Conservation (phyloP, 2,329 filamentous ascomycete genomes). For the Hymenoscyphus infarciens region DNA sequence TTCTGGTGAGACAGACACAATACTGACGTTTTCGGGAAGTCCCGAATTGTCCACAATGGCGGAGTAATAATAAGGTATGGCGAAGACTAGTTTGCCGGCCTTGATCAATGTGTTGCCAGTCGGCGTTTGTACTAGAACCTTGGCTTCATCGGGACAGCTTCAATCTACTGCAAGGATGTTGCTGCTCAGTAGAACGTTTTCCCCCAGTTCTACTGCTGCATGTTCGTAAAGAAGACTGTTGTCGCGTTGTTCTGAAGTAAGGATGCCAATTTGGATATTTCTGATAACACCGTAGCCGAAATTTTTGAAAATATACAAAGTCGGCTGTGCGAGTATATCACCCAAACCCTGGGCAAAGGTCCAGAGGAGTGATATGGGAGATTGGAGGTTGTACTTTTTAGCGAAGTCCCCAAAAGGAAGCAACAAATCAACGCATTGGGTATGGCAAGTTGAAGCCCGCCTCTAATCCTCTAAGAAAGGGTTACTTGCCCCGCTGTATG, state of each 20-base stretch:
- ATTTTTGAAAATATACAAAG: constrained; percentile 45
- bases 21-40: constrained; percentile 27
- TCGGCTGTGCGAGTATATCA: constrained; percentile 42
- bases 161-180: constrained; percentile 20
- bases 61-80: constrained; percentile 42
- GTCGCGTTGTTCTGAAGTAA: constrained; percentile 15
- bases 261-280: constrained; percentile 12
- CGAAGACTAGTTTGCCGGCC: constrained; percentile 41
- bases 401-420: constrained; percentile 27
- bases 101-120: constrained; percentile 35
- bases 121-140: constrained; percentile 35
- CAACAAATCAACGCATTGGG: constrained; percentile 24
- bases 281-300: constrained; percentile 31
- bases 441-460: constrained; percentile 41
- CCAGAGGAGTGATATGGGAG: constrained; percentile 41
- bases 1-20: constrained; percentile 31
- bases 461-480: constrained; percentile 33
- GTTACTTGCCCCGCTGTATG: constrained; percentile 35
- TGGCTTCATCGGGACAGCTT: constrained; percentile 16
- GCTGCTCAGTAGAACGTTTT: constrained; percentile 20
- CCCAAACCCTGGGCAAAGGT: constrained; percentile 43
- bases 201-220: constrained; percentile 11
- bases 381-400: constrained; percentile 37
- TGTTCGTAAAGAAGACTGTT: constrained; percentile 23
- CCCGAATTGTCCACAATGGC: constrained; percentile 39